Base-by-base conservation (phyloP, 192 early-diverging fungal species). In the Ambispora gerdemannii region DNA sequence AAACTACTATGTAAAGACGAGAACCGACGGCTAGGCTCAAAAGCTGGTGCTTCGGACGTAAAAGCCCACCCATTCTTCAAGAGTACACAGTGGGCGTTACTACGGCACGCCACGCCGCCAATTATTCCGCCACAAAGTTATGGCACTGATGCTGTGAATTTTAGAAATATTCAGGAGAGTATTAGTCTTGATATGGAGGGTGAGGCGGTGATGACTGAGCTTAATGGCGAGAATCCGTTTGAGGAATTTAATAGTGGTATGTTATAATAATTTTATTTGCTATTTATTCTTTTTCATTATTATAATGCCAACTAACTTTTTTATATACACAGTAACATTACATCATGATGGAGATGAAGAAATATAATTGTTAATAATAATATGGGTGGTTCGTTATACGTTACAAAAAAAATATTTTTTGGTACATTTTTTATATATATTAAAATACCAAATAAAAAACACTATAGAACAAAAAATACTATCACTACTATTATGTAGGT, bases 21-120 rank as follows among this genome's bases (percentile, higher is more conserved):
- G 72, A 81, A 87, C 51, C 84, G 88, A 61, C 83, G 97, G 19
- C 77, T 99, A 20, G 97, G 97, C 15, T 90, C 87, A 27, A 84
- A 84, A 22, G 89, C 93, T 0, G 97, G 97, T 4, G 97, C 96
- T 2, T 82, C 90, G 1, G 97, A 99, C 74, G 84, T 99, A 55
- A 99, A 99, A 77, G 75, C 78, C 43, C 95, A 99, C 70, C 75
- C 87, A 31, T 97, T 91, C 77, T 99, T 99, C 79, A 93, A 92
- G 72, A 86, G 74, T 56, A 84, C 92, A 34, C 93, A 93, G 49
- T 99, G 96, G 94, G 96, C 95, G 3, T 79, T 98, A 31, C 74
- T 99, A 56, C 83, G 95, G 33, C 87, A 98, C 79, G 73, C 81
- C 58, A 82, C 81, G 17, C 95, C 95, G 52, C 95, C 95, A 1